A percentile compares a stretch with the other conserved stretches of the same genome.
phyloP scores from a whole-genome alignment of 1,284 basidiomycete genomes.

The Ganoderma lingzhi region DNA sequence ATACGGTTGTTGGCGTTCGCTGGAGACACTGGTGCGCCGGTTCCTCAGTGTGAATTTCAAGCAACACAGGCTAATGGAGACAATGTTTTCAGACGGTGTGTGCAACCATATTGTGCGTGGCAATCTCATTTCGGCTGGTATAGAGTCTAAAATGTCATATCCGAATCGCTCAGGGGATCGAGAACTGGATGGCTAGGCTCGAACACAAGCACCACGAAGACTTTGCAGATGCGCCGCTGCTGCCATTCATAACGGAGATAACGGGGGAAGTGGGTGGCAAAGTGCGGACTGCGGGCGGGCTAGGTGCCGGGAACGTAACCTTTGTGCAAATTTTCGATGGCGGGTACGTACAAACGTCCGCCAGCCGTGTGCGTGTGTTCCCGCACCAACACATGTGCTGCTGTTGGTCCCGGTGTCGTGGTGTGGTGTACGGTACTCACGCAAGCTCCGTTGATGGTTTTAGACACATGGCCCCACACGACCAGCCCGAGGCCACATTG shows the following conservation, averaged over 20 bases:
- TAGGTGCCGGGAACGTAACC: conserved; percentile 60
- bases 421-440: neutral
- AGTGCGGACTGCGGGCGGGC: conserved; percentile 52
- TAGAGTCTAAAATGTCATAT: conserved; percentile 27
- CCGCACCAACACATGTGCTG: conserved; percentile 7
- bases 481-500: conserved; percentile 81
- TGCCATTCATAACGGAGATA: conserved; percentile 51
- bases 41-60: neutral
- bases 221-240: conserved; percentile 59
- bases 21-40: conserved; percentile 68
- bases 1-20: conserved; percentile 85
- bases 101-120: conserved; percentile 74
- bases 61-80: neutral
- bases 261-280: conserved; percentile 48
- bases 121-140: conserved; percentile 24
- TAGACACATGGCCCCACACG: conserved; percentile 87
- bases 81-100: conserved; percentile 65
- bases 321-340: conserved; percentile 62
- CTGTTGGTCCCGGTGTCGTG: conserved; percentile 12
- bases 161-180: conserved; percentile 63
- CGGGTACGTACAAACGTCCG: conserved; percentile 45
- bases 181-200: conserved; percentile 72
- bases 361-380: neutral
- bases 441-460: conserved; percentile 4
- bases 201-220: conserved; percentile 70